A percentile compares a stretch with the other conserved stretches of the same genome.
Evolutionary conservation across 305 asterid genomes (phyloP).

Genomic region (Fraxinus platypoda): DNA sequence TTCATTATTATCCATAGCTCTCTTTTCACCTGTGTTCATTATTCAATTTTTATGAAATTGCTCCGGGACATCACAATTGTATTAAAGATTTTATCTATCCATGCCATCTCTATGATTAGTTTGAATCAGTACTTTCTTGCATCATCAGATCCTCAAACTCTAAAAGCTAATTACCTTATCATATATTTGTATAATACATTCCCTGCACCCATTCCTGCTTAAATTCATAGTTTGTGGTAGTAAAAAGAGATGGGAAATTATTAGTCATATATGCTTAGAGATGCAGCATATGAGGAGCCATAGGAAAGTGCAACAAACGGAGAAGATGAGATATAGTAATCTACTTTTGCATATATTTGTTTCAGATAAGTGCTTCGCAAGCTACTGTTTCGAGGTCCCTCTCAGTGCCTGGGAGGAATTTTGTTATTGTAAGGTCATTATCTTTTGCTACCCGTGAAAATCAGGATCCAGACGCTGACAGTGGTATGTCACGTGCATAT

Average conservation of each 20-base stretch:
- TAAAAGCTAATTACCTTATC: background rate
- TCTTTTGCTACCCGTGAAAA: constrained; percentile 58
- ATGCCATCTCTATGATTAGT: background rate
- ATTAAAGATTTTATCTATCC: background rate
- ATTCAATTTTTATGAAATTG: background rate
- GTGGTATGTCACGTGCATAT: constrained; percentile 50
- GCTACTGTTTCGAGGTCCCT: constrained; percentile 71
- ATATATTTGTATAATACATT: background rate
- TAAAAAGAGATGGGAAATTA: background rate
- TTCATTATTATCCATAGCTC: background rate
- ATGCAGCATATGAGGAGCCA: background rate
- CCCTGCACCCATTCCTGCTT: background rate
- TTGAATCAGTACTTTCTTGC: background rate
- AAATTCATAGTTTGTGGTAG: background rate
- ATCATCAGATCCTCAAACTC: background rate
- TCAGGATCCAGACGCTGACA: constrained; percentile 44
- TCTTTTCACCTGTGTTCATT: background rate
- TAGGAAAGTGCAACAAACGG: background rate
- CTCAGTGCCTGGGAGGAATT: constrained; percentile 70
- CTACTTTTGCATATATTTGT: constrained; percentile 22
- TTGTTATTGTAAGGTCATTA: constrained; percentile 66
- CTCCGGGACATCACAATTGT: background rate
- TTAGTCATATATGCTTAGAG: background rate
- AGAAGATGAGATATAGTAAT: background rate
- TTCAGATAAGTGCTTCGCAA: constrained; percentile 48